Percentiles rank a stretch among this genome's conserved stretches.
Conservation (phyloP, 192 early-diverging fungal genomes). For the Coemansia sp. region DNA sequence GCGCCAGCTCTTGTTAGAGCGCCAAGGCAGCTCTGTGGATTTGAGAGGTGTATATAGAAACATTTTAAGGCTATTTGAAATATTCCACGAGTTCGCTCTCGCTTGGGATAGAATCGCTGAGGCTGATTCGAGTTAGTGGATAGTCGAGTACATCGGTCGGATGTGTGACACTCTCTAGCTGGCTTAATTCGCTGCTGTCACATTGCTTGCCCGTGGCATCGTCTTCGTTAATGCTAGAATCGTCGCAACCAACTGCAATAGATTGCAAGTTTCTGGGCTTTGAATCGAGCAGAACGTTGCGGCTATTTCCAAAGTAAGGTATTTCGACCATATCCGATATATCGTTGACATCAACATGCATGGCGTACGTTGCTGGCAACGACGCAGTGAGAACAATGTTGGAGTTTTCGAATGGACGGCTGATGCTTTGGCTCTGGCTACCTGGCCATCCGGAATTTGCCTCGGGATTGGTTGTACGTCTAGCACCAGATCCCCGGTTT, state of each 20-base stretch:
- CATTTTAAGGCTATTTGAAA: neutral
- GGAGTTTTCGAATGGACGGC: slow-evolving; percentile 11
- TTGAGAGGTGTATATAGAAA: neutral
- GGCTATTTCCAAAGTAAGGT: neutral
- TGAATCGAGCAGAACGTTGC: slow-evolving; percentile 2
- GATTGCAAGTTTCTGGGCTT: neutral
- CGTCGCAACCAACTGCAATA: neutral
- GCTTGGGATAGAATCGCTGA: neutral
- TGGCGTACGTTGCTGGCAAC: slow-evolving; percentile 9
- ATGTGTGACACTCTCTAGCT: neutral
- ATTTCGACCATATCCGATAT: slow-evolving; percentile 4
- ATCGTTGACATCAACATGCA: slow-evolving; percentile 1
- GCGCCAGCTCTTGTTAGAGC: neutral
- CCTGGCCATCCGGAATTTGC: neutral
- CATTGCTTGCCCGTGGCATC: neutral
- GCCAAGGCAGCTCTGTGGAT: too few relatives aligned
- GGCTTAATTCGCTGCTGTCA: neutral
- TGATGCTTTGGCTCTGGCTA: neutral
- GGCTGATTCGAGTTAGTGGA: slow-evolving; percentile 4
- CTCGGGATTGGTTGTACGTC: neutral
- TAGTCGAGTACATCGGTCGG: neutral
- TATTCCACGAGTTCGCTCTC: slow-evolving; percentile 3
- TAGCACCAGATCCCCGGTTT: neutral
- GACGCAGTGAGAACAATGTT: slow-evolving; percentile 12
- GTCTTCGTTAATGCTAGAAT: neutral